Evolutionary conservation across 75 land plant species (phyloP), one percentile per base, ranked within the genome.

Genomic region (Cunninghamia lanceolata): DNA sequence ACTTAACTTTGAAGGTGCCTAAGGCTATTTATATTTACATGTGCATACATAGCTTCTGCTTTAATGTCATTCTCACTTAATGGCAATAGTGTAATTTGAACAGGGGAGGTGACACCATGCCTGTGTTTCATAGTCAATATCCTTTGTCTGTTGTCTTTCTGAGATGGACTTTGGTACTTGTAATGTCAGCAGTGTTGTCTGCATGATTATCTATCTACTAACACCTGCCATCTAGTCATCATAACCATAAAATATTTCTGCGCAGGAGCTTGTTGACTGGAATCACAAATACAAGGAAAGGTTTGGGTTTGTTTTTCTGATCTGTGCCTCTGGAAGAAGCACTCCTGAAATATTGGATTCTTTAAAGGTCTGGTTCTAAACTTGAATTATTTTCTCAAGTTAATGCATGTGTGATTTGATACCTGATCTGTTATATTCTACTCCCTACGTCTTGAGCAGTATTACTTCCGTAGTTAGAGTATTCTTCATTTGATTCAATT

Each of bases 311-410:
- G 88, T 94, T 35, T 97, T 96, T 74, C 89, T 97, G 16, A 94
- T 97, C 73, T 96, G 96, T 92, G 98, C 99, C 66, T 88, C 96
- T 86, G 98, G 98, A 42, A 95, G 93, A 86, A 89, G 89, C 85
- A 86, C 93, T 50, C 85, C 86, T 15, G 96, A 95, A 82, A 95
- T 97, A 80, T 91, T 97, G n/a, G 86, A 89, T 35, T 91, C 90
- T 77, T 70, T 97, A 79, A 96, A 97, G 98, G 99, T 93, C 30
- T 11, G 86, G 15, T 82, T 36, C 52, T 79, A 70, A 80, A n/a
- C 46, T 80, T 80, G 82, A 45, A 11, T 4, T 10, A 19, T 0
- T 73, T 77, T 17, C 42, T 39, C 19, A 77, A 39, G 15, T 17
- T 75, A 76, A 21, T 76, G 40, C 1, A 39, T 38, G 14, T 76